Conservation (phyloP, 2,329 filamentous ascomycete genomes). For the Coniochaeta ligniaria region DNA sequence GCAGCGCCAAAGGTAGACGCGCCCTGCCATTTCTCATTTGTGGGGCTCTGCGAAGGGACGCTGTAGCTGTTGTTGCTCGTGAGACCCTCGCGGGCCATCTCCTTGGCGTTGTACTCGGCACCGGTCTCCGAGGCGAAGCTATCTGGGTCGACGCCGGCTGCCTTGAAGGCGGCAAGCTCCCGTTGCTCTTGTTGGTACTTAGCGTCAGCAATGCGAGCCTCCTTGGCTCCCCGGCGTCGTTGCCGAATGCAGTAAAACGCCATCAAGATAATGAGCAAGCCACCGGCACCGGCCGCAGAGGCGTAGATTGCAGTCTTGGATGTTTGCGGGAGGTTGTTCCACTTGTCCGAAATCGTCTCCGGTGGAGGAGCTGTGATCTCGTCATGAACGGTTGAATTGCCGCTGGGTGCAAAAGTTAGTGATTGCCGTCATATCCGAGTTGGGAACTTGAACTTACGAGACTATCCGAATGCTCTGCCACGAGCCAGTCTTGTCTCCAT, state of each 20-base stretch:
- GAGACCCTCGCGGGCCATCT: constrained; percentile 21
- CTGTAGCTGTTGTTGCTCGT: constrained; percentile 22
- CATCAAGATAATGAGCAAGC: constrained; percentile 30
- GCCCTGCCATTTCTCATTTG: constrained; percentile 21
- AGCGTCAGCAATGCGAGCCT: constrained; percentile 39
- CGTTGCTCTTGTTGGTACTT: constrained; percentile 38
- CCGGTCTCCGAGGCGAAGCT: constrained; percentile 25
- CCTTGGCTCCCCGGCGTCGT: constrained; percentile 41
- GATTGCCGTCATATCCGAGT: background rate
- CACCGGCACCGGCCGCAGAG: constrained; percentile 35
- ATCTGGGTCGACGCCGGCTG: constrained; percentile 40
- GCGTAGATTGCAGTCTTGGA: constrained; percentile 49
- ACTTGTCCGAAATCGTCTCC: constrained; percentile 43
- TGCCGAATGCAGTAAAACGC: constrained; percentile 50
- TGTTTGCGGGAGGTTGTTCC: constrained; percentile 38
- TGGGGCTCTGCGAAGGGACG: constrained; percentile 19
- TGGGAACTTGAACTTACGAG: constrained; percentile 31
- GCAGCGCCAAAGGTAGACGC: constrained; percentile 9
- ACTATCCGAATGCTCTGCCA: constrained; percentile 57
- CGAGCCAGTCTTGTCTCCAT: constrained; percentile 51
- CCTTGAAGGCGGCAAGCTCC: constrained; percentile 43
- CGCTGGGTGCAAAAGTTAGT: constrained; percentile 24
- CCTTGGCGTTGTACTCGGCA: constrained; percentile 28
- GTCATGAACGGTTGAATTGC: constrained; percentile 49
- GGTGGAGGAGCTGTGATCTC: constrained; percentile 32